Percentiles rank a stretch among this genome's conserved stretches.
Evolutionary conservation across 495 filamentous ascomycete species (phyloP).

Genomic region (Penicillium goetzii): DNA sequence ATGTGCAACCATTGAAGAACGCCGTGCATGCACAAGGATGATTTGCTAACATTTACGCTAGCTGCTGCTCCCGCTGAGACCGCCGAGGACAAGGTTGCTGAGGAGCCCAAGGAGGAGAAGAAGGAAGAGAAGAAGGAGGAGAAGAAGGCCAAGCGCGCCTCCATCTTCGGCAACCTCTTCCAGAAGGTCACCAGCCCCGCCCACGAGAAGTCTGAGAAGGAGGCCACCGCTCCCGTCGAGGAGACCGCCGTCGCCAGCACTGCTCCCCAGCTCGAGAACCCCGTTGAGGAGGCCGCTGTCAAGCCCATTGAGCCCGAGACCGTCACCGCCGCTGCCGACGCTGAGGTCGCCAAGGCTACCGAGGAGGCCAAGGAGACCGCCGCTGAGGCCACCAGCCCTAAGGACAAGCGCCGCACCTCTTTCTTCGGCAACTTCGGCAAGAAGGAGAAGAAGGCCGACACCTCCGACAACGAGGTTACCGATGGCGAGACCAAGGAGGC

Average conservation of each 20-base stretch:
- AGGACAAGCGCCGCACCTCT: slow-evolving; percentile 59
- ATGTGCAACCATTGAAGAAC: slow-evolving; percentile 9
- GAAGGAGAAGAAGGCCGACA: slow-evolving; percentile 56
- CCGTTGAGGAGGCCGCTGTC: slow-evolving; percentile 48
- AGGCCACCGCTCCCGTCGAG: slow-evolving; percentile 53
- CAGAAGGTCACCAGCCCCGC: slow-evolving; percentile 58
- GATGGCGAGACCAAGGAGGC: slow-evolving; percentile 57
- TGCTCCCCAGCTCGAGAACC: slow-evolving; percentile 56
- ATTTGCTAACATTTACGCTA: slow-evolving; percentile 17
- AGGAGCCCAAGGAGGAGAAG: slow-evolving; percentile 38
- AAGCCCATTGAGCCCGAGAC: slow-evolving; percentile 51
- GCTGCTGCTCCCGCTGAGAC: slow-evolving; percentile 32
- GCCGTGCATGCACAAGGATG: too few relatives aligned
- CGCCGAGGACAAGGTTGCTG: slow-evolving; percentile 26
- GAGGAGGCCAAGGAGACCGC: slow-evolving; percentile 33
- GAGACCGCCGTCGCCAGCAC: slow-evolving; percentile 48
- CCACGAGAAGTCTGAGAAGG: slow-evolving; percentile 56
- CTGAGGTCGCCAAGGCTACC: slow-evolving; percentile 45
- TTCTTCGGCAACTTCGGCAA: slow-evolving; percentile 59
- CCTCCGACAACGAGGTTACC: slow-evolving; percentile 54
- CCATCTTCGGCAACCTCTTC: slow-evolving; percentile 58
- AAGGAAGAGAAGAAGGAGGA: slow-evolving; percentile 48
- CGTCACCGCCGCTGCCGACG: slow-evolving; percentile 47
- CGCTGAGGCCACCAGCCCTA: slow-evolving; percentile 40
- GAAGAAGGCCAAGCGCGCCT: slow-evolving; percentile 54